phyloP scores from a whole-genome alignment of 1,139 yeast species.

The Saccharomycopsis phalli region DNA sequence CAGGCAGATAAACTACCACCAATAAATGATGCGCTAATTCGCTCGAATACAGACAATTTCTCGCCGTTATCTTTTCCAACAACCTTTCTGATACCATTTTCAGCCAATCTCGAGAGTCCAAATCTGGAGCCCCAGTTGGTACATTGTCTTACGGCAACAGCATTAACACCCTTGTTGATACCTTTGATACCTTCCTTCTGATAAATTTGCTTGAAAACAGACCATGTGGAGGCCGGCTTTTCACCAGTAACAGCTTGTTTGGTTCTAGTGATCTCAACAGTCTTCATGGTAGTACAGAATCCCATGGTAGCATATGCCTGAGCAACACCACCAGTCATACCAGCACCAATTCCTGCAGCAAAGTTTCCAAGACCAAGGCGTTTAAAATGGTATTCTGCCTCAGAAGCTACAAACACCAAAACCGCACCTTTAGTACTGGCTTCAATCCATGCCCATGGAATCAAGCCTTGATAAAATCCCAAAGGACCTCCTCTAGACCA shows the following conservation, averaged over 20 bases:
- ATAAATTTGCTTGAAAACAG: slow-evolving; percentile 79
- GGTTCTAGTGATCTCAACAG: slow-evolving; percentile 88
- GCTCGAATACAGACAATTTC: slow-evolving; percentile 65
- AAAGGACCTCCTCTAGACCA: slow-evolving; percentile 89
- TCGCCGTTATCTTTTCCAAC: slow-evolving; percentile 55
- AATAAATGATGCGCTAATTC: slow-evolving; percentile 74
- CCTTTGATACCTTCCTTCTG: slow-evolving; percentile 84
- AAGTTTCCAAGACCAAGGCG: slow-evolving; percentile 61
- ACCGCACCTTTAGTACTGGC: slow-evolving; percentile 99
- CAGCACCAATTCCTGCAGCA: slow-evolving; percentile 87
- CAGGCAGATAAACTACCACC: slow-evolving; percentile 98
- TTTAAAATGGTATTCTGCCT: slow-evolving; percentile 74
- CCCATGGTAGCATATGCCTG: slow-evolving; percentile 92
- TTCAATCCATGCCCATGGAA: slow-evolving; percentile 99
- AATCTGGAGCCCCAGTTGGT: slow-evolving; percentile 99
- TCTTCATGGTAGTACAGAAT: slow-evolving; percentile 95
- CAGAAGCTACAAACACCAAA: slow-evolving; percentile 85
- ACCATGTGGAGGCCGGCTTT: slow-evolving; percentile 67
- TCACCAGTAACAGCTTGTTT: slow-evolving; percentile 63
- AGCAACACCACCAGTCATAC: slow-evolving; percentile 92
- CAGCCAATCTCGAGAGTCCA: slow-evolving; percentile 87
- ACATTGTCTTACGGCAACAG: slow-evolving; percentile 98
- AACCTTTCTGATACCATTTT: slow-evolving; percentile 62
- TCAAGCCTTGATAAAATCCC: slow-evolving; percentile 94
- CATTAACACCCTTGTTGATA: slow-evolving; percentile 95